These are phyloP conservation scores for Diaporthe humulicola DNA, from an alignment of 2,329 filamentous ascomycete species.

Conservation along the genomic window DNA sequence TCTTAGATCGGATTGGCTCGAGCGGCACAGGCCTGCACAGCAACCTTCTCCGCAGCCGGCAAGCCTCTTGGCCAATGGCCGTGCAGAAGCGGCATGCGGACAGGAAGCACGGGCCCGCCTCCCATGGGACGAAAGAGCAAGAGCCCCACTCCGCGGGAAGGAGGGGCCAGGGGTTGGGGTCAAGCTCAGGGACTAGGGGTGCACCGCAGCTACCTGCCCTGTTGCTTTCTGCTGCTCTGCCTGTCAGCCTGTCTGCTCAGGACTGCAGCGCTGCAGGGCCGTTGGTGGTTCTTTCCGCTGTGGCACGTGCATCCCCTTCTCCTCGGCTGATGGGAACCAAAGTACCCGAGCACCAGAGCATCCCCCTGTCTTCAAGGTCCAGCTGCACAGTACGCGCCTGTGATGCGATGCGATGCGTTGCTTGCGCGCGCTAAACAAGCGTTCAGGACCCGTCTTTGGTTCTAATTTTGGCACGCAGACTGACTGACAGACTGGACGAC, in stretches of 20 bases:
- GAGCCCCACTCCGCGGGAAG: slow-evolving; percentile 17
- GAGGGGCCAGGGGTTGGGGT: slow-evolving; percentile 14
- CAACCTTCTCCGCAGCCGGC: slow-evolving; percentile 32
- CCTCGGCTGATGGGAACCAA: slow-evolving; percentile 12
- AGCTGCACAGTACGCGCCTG: slow-evolving; percentile 25
- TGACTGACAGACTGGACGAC: not conserved
- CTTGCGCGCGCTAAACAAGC: slow-evolving; percentile 27
- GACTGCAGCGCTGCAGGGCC: not conserved
- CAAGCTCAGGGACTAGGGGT: slow-evolving; percentile 17
- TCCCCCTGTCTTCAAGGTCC: slow-evolving; percentile 23
- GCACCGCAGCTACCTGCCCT: not conserved
- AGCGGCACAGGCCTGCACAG: slow-evolving; percentile 31
- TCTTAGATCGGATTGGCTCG: slow-evolving; percentile 38
- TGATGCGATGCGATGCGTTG: slow-evolving; percentile 23
- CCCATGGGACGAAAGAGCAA: slow-evolving; percentile 26
- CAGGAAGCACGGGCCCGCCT: slow-evolving; percentile 36
- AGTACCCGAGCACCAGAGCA: not conserved
- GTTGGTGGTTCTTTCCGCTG: slow-evolving; percentile 10
- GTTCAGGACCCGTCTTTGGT: not conserved
- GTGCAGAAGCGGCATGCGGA: slow-evolving; percentile 28
- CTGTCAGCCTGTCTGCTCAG: not conserved
- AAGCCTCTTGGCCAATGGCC: slow-evolving; percentile 31
- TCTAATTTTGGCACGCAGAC: slow-evolving; percentile 36
- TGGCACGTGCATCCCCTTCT: not conserved
- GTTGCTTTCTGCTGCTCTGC: not conserved